phyloP scores from a whole-genome alignment of 2,329 filamentous ascomycete genomes.

The Scorias spongiosa region DNA sequence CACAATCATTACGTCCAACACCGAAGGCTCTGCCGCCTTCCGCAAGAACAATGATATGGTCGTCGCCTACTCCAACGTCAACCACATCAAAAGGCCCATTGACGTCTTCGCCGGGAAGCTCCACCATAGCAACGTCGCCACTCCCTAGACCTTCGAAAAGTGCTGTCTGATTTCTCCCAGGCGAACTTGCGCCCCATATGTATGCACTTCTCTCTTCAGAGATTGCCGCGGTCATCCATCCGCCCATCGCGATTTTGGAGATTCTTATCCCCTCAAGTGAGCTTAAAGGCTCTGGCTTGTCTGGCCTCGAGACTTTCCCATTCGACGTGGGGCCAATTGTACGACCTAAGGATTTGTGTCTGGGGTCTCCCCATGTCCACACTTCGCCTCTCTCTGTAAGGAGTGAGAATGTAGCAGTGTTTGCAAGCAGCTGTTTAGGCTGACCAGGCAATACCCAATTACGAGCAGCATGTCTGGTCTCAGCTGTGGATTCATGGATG shows the following conservation, averaged over 20 bases:
- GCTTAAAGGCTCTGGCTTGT: slow-evolving; percentile 30
- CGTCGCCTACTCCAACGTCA: slow-evolving; percentile 43
- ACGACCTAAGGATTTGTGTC: slow-evolving; percentile 45
- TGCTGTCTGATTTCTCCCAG: slow-evolving; percentile 3
- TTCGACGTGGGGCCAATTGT: slow-evolving; percentile 18
- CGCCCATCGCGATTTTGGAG: slow-evolving; percentile 36
- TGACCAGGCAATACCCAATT: slow-evolving; percentile 15
- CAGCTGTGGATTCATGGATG: slow-evolving; percentile 12
- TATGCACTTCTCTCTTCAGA: slow-evolving; percentile 45
- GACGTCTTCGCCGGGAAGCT: slow-evolving; percentile 24
- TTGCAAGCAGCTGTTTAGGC: slow-evolving; percentile 19
- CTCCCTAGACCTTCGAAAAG: slow-evolving; percentile 9
- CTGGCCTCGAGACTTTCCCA: slow-evolving; percentile 27
- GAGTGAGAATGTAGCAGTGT: slow-evolving; percentile 24
- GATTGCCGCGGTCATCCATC: slow-evolving; percentile 43
- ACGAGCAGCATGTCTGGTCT: slow-evolving; percentile 10
- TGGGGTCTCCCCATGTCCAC: slow-evolving; percentile 40
- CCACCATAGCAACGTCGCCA: slow-evolving; percentile 16
- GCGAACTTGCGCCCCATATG: slow-evolving; percentile 37
- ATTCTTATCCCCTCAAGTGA: slow-evolving; percentile 40
- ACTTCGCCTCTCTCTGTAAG: slow-evolving; percentile 23
- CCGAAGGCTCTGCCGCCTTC: slow-evolving; percentile 37
- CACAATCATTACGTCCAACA: slow-evolving; percentile 41
- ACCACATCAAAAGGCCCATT: slow-evolving; percentile 30
- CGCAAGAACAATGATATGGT: slow-evolving; percentile 43